Evolutionary conservation across 106 monocot genomes (phyloP).

Genomic region (Dioscorea zingiberensis): DNA sequence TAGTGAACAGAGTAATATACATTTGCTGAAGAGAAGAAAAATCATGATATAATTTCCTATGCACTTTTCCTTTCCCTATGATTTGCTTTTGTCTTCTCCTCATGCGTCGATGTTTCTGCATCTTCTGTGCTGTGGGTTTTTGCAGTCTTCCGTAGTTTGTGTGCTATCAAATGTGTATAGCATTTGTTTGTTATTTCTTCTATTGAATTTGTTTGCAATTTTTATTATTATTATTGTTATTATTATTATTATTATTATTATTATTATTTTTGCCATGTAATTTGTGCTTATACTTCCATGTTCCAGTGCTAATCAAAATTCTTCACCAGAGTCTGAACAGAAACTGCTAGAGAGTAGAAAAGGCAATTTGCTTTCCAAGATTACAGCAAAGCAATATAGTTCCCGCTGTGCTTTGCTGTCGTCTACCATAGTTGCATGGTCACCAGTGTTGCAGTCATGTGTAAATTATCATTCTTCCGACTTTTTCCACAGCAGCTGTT

Average conservation of each 20-base stretch:
- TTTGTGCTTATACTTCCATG: not conserved
- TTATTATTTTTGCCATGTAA: not conserved
- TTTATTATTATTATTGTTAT: too few relatives aligned
- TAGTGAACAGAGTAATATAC: too few relatives aligned
- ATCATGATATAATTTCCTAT: too few relatives aligned
- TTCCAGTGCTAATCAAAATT: slow-evolving; percentile 8
- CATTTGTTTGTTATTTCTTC: not conserved
- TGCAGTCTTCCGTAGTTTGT: not conserved
- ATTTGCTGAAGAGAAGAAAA: too few relatives aligned
- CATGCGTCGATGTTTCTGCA: not conserved
- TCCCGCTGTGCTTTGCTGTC: slow-evolving; percentile 59
- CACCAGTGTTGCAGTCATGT: slow-evolving; percentile 48
- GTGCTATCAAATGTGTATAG: not conserved
- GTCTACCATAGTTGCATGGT: slow-evolving; percentile 75
- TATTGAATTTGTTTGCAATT: too few relatives aligned
- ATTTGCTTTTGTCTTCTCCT: too few relatives aligned
- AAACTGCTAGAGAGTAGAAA: not conserved
- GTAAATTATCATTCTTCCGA: not conserved
- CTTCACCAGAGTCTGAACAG: slow-evolving; percentile 7
- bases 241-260: too few relatives aligned
- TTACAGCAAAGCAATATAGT: slow-evolving; percentile 58
- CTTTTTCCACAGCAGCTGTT: slow-evolving; percentile 15
- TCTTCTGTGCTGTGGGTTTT: not conserved
- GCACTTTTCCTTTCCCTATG: too few relatives aligned
- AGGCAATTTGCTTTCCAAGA: slow-evolving; percentile 17